These are phyloP conservation scores for Myriangium duriaei DNA, from an alignment of 2,329 filamentous ascomycete genomes.

Conservation along the genomic window DNA sequence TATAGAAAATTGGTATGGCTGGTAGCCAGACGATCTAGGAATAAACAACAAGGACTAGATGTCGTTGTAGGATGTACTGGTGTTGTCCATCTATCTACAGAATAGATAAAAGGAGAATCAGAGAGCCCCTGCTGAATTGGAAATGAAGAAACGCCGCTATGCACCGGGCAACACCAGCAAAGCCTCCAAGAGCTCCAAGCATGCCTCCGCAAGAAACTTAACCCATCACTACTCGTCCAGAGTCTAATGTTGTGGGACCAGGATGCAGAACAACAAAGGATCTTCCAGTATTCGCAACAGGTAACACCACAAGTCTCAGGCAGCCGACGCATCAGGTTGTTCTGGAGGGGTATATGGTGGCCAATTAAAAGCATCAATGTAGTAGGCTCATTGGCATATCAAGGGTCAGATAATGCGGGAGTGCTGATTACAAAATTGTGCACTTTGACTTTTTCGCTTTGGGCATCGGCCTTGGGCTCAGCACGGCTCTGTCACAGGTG, in stretches of 20 bases:
- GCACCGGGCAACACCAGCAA: constrained; percentile 5
- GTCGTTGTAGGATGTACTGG: no score
- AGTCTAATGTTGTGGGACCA: no score
- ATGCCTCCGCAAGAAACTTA: no score
- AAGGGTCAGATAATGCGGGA: background rate
- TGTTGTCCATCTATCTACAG: background rate
- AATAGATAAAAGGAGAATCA: background rate
- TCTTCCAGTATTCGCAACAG: no score
- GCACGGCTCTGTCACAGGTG: constrained; percentile 45
- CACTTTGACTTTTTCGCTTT: constrained; percentile 56
- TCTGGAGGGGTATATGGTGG: background rate
- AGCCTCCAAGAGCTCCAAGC: background rate
- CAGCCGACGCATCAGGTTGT: no score
- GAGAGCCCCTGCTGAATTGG: background rate
- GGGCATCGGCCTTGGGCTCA: constrained; percentile 51
- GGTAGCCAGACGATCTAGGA: no score
- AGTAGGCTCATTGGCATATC: constrained; percentile 5
- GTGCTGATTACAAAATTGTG: constrained; percentile 46
- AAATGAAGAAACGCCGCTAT: constrained; percentile 9
- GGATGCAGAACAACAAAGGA: no score
- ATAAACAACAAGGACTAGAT: no score
- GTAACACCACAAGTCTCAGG: no score
- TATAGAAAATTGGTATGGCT: no score
- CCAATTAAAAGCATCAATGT: background rate
- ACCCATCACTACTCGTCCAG: no score